Percentiles rank a stretch among this genome's conserved stretches.
phyloP scores from a whole-genome alignment of 202 grass and related monocot genomes.

The Sporobolus alterniflorus region DNA sequence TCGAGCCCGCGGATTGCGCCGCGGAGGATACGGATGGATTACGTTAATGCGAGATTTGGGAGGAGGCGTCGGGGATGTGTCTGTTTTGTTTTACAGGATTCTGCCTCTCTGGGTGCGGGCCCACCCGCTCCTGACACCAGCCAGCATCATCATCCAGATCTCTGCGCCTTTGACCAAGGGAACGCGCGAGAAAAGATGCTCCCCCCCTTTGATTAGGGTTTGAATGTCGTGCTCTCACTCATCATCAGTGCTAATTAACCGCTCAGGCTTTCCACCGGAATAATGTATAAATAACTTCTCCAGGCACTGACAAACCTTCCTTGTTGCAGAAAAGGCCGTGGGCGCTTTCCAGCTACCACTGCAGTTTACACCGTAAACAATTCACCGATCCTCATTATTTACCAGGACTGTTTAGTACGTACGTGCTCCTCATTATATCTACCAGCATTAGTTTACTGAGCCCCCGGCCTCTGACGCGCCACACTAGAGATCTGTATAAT shows the following conservation, averaged over 20 bases:
- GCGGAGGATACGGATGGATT: constrained; percentile 1
- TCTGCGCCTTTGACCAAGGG: constrained; percentile 43
- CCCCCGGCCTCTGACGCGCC: too few relatives aligned
- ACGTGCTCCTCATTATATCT: too few relatives aligned
- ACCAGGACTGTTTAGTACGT: too few relatives aligned
- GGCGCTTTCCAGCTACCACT: constrained; percentile 6
- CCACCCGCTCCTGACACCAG: not conserved
- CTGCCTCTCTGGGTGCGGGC: not conserved
- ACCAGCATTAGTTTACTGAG: too few relatives aligned
- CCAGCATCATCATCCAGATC: constrained; percentile 35
- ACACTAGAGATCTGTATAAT: too few relatives aligned
- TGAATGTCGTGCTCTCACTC: not conserved
- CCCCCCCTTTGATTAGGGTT: constrained; percentile 31
- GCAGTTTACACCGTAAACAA: constrained; percentile 14
- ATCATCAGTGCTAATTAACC: not conserved
- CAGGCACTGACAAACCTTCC: not conserved
- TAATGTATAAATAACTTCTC: constrained; percentile 2
- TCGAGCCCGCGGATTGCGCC: not conserved
- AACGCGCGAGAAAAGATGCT: not conserved
- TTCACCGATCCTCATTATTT: not conserved
- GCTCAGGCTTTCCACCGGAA: constrained; percentile 13
- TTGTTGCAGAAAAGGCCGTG: constrained; percentile 24
- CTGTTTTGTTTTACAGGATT: not conserved
- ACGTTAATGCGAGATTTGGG: constrained; percentile 27
- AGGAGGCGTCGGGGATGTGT: not conserved